phyloP scores from a whole-genome alignment of 2,329 filamentous ascomycete genomes.

The Colletotrichum gigasporum region DNA sequence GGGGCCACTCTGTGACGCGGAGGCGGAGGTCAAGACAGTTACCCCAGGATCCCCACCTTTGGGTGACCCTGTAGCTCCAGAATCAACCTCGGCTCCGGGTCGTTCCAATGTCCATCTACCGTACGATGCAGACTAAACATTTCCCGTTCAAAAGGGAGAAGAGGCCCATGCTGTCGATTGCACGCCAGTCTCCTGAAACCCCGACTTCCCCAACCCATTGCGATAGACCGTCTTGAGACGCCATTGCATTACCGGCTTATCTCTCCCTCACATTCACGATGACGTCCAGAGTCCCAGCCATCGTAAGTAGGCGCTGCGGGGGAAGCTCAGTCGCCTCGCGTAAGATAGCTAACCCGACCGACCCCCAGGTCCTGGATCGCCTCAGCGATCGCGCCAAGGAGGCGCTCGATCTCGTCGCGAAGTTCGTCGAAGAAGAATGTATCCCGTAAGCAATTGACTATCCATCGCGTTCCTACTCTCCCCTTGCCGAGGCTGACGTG shows the following conservation, averaged over 20 bases:
- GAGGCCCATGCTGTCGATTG: background rate
- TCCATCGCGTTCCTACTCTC: background rate
- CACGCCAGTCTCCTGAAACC: background rate
- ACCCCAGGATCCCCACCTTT: conserved; percentile 32
- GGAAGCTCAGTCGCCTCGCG: background rate
- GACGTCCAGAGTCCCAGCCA: conserved; percentile 36
- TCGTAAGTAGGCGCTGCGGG: conserved; percentile 32
- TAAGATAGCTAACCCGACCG: conserved; percentile 5
- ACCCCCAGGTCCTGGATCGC: conserved; percentile 56
- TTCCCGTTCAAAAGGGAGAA: conserved; percentile 24
- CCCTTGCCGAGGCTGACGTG: background rate
- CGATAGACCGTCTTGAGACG: background rate
- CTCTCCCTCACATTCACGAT: conserved; percentile 26
- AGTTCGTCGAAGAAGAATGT: conserved; percentile 97
- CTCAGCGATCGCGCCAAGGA: conserved; percentile 88
- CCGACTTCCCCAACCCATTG: background rate
- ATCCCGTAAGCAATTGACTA: conserved; percentile 67
- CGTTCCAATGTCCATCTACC: conserved; percentile 14
- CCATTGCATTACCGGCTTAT: background rate
- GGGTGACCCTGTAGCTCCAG: conserved; percentile 24
- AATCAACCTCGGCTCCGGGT: conserved; percentile 30
- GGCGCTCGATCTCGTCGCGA: conserved; percentile 87
- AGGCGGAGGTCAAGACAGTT: conserved; percentile 27
- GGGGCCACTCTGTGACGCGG: conserved; percentile 17
- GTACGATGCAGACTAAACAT: conserved; percentile 19